Base-by-base conservation (phyloP, 305 asterid genomes). In the Rubia occidens region DNA sequence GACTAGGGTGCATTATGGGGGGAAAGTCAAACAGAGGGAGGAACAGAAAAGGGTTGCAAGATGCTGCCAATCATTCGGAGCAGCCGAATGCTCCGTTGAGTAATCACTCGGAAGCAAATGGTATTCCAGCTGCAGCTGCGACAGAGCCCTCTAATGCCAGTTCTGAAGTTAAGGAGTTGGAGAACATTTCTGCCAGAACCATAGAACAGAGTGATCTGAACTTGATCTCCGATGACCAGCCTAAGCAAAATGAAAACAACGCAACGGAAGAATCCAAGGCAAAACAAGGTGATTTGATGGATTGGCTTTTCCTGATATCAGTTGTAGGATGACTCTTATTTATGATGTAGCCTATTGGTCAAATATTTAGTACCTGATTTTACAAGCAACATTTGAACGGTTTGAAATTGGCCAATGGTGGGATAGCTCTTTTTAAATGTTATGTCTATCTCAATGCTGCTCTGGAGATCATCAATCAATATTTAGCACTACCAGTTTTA, bases 161-260 rank as follows among this genome's bases (percentile, higher is more conserved):
- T 62, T 55, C 72, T 0, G 86, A 80, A 61, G 80, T 73, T 58
- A 78, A 75, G 49, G 86, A 78, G 72, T 66, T 80, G 72, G 79
- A 73, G 51, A 77, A 73, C 74, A 77, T 69, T 39, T 69, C 80
- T 68, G 11, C 78, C 8, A 79, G 72, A 71, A 76, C 75, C 69
- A 79, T 76, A 72, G 70, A 80, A 73, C 88, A 82, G 82, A 88
- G 88, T 87, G 78, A 79, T 68, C 68, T 60, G 69, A 24, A 55
- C 37, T 42, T 26, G 47, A 53, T 42, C 6, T 7, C 35, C 17
- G 78, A 61, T 40, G 73, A 62, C 18, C 51, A 60, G 72, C 53
- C 72, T n/a, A 73, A 32, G 78, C 70, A 68, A 69, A 70, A 74
- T 61, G 78, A 18, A 43, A 60, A 11, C 42, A 60, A 62, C 14